These are phyloP conservation scores for Nidularia pulvinata DNA, from an alignment of 768 basidiomycete species.

Conservation along the genomic window DNA sequence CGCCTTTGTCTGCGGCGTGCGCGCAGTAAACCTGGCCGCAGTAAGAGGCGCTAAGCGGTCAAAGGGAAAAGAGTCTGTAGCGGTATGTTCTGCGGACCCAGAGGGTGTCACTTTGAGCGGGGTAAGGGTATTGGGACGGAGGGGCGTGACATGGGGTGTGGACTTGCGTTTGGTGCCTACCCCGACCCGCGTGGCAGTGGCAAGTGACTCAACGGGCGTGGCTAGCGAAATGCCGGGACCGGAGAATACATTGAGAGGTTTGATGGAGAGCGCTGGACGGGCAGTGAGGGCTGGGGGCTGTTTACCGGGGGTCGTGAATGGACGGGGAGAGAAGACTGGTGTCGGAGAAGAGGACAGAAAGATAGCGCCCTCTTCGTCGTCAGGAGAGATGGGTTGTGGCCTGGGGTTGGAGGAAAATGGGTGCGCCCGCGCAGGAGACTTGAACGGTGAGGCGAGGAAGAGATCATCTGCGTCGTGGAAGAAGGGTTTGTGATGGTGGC, in stretches of 20 bases:
- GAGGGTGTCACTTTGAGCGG: conserved; percentile 46
- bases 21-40: conserved; percentile 45
- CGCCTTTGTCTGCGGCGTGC: conserved; percentile 51
- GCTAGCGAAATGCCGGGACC: conserved; percentile 1
- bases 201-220: conserved; percentile 13
- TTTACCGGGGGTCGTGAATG: conserved; percentile 60
- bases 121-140: conserved; percentile 46
- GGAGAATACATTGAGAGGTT: conserved; percentile 22
- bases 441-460: conserved; percentile 54
- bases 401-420: conserved; percentile 30
- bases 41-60: conserved; percentile 56
- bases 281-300: conserved; percentile 18
- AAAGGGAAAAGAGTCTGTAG: conserved; percentile 32
- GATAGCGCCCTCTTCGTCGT: conserved; percentile 58
- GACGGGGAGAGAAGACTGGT: conserved; percentile 38
- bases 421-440: conserved; percentile 39
- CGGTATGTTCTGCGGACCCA: conserved; percentile 20
- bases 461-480: conserved; percentile 44
- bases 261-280: conserved; percentile 40
- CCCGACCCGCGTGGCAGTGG: conserved; percentile 26
- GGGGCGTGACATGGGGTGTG: conserved; percentile 51
- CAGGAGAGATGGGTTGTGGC: conserved; percentile 40
- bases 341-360: conserved; percentile 43
- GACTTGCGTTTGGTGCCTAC: conserved; percentile 72
- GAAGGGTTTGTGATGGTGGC: conserved; percentile 31